phyloP scores from a whole-genome alignment of 768 basidiomycete species.

The Tulasnella sp. region DNA sequence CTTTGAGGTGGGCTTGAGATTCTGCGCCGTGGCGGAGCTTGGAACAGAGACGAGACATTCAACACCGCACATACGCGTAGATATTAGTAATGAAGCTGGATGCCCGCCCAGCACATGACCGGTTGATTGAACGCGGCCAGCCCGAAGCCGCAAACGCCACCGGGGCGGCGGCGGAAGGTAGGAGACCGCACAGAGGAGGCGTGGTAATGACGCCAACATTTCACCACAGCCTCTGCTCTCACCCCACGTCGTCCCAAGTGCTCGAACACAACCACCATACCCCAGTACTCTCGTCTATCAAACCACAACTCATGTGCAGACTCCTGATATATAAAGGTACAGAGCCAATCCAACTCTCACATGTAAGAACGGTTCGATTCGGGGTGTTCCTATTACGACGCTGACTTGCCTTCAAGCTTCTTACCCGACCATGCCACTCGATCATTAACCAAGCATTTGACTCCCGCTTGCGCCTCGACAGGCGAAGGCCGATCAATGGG shows the following conservation, averaged over 20 bases:
- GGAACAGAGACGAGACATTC: too few relatives aligned
- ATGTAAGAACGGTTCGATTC: slow-evolving; percentile 53
- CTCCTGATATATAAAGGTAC: slow-evolving; percentile 96
- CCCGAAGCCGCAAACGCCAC: background rate
- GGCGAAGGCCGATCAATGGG: slow-evolving; percentile 84
- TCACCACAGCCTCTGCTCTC: background rate
- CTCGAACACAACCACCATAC: background rate
- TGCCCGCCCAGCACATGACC: background rate
- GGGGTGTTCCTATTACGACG: slow-evolving; percentile 12
- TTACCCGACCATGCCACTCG: slow-evolving; percentile 91
- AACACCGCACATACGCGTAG: too few relatives aligned
- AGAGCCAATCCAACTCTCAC: slow-evolving; percentile 87
- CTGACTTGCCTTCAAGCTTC: slow-evolving; percentile 54
- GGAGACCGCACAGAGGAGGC: background rate
- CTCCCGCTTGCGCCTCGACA: slow-evolving; percentile 82
- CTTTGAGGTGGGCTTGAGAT: too few relatives aligned
- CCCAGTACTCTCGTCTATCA: background rate
- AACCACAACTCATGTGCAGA: slow-evolving; percentile 64
- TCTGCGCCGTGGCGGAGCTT: too few relatives aligned
- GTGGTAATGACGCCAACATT: slow-evolving; percentile 1
- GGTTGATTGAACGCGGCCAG: background rate
- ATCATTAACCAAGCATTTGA: slow-evolving; percentile 99
- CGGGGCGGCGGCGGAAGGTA: background rate
- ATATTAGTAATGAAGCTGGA: too few relatives aligned
- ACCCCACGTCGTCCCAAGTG: background rate